A percentile compares a stretch with the other conserved stretches of the same genome.
Conservation (phyloP, 2,329 filamentous ascomycete genomes). For the Colletotrichum lindemuthianum region DNA sequence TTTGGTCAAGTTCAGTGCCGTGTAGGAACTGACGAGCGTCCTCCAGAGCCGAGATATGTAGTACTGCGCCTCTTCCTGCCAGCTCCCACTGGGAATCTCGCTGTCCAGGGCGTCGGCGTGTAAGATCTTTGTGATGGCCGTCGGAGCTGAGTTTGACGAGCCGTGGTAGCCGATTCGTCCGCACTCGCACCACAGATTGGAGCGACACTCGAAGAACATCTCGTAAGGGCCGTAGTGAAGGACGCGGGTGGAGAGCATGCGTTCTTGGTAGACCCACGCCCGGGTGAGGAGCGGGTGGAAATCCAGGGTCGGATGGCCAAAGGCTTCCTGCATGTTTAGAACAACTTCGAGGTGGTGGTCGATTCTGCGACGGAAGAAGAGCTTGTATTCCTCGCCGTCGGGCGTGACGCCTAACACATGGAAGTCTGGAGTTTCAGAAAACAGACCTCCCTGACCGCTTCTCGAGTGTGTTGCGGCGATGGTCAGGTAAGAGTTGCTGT, state of each 20-base stretch:
- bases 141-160: background rate
- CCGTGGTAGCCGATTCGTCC: background rate
- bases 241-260: background rate
- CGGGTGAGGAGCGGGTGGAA: background rate
- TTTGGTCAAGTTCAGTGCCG: background rate
- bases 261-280: background rate
- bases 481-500: conserved; percentile 1
- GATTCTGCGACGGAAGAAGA: background rate
- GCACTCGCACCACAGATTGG: background rate
- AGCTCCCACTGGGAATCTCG: background rate
- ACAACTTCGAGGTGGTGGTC: background rate
- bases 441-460: background rate
- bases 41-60: background rate
- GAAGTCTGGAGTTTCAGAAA: background rate
- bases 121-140: background rate
- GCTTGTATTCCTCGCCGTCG: background rate
- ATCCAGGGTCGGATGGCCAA: background rate
- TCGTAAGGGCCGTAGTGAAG: background rate
- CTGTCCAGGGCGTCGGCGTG: background rate
- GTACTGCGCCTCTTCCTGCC: background rate
- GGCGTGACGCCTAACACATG: background rate
- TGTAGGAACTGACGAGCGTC: background rate
- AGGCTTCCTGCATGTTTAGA: background rate
- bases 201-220: background rate
- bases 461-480: background rate